Base-by-base conservation (phyloP, 306 rosid species). In the Cyamopsis tetragonoloba region DNA sequence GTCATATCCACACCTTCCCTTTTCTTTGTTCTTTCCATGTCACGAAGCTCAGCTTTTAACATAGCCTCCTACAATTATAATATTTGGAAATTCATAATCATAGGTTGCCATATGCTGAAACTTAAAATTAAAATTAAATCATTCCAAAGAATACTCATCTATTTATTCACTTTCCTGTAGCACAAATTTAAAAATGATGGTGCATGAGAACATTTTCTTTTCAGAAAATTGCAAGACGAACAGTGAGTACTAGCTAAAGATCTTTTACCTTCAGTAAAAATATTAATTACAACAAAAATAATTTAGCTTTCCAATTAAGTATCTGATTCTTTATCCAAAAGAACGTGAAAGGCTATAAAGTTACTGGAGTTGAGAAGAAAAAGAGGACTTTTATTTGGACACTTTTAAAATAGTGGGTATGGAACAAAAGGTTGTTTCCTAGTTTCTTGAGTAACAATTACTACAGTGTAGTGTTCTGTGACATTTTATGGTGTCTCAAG, bases 1-100 rank as follows among this genome's bases (percentile, higher is more conserved):
- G 96, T 93, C 97, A 93, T 78, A 81, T 90, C 99, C 41, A 93
- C 95, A 3, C 99, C 97, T 68, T 93, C 99, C 90, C 99, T 86
- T 81, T 86, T 93, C 76, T 90, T 80, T 18, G 79, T 14, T 82
- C 99, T 84, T 50, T 93, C 99, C 89, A 86, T 68, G 75, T 79
- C 64, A 18, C 99, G 97, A 59, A 93, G 68, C 74, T 93, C 99
- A 39, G 82, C 35, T 80, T 93, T 90, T 70, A 95, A 66, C 88
- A 90, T 85, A 70, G 90, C 83, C 75, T 88, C 88, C 97, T 95
- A 13, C 68, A 65, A 51, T 58, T 69, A 78, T 30, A 68, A 79
- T 17, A 65, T 60, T 62, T 54, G 73, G 20, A 56, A 73, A 34
- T 63, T 41, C 46, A 32, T 51, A 14, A 44, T 72, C 19, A 47